These are phyloP conservation scores for Dendrobium officinale DNA, from an alignment of 106 monocot species.

Conservation along the genomic window DNA sequence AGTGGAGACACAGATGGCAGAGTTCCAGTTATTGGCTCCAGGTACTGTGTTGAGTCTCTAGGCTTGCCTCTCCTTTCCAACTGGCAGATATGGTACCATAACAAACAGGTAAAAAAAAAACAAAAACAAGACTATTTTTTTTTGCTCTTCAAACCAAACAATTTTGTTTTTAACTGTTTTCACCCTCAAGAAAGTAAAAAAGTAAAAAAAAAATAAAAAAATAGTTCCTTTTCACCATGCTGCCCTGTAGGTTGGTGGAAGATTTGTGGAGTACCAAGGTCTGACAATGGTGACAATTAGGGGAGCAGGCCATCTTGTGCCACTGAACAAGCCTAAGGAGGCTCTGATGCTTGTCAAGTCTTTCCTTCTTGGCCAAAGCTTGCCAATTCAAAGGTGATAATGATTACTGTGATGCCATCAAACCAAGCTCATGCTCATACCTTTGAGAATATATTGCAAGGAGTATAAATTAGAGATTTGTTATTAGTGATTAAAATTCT, in stretches of 20 bases:
- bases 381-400: slow-evolving; percentile 10
- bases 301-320: slow-evolving; percentile 89
- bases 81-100: slow-evolving; percentile 68
- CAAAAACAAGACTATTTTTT: too few relatives aligned
- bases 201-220: too few relatives aligned
- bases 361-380: slow-evolving; percentile 33
- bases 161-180: not conserved
- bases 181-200: too few relatives aligned
- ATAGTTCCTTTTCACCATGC: too few relatives aligned
- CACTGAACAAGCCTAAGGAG: slow-evolving; percentile 78
- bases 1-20: slow-evolving; percentile 91
- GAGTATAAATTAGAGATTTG: too few relatives aligned
- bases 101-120: slow-evolving; percentile 41
- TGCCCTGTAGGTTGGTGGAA: slow-evolving; percentile 62
- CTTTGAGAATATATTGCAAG: too few relatives aligned
- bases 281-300: slow-evolving; percentile 75
- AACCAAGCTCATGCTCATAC: too few relatives aligned
- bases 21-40: slow-evolving; percentile 76
- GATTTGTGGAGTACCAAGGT: slow-evolving; percentile 79
- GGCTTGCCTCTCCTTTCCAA: slow-evolving; percentile 38
- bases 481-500: too few relatives aligned
- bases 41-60: slow-evolving; percentile 76
- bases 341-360: slow-evolving; percentile 55
- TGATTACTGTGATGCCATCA: too few relatives aligned
- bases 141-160: too few relatives aligned